These are phyloP conservation scores for Debaryomyces nepalensis DNA, from an alignment of 1,139 yeast species.

Conservation along the genomic window DNA sequence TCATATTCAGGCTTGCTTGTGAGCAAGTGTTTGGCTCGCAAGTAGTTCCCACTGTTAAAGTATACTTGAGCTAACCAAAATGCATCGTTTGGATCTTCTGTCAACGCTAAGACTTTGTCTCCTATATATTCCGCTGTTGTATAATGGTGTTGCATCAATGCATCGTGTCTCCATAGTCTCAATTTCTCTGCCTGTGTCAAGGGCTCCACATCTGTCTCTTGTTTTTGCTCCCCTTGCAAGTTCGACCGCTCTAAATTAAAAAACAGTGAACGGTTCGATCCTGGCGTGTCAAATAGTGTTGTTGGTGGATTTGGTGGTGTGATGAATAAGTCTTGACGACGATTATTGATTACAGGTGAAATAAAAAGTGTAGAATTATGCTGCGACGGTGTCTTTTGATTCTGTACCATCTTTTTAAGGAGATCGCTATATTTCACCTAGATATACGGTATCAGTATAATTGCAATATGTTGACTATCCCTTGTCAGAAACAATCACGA, in stretches of 20 bases:
- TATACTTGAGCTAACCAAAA: conserved; percentile 96
- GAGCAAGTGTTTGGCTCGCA: conserved; percentile 74
- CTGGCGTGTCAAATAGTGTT: conserved; percentile 49
- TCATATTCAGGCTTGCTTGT: conserved; percentile 46
- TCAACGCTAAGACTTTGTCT: conserved; percentile 79
- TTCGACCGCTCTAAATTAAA: conserved; percentile 36
- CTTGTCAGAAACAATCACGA: neutral
- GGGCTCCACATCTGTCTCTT: conserved; percentile 36
- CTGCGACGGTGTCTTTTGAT: conserved; percentile 47
- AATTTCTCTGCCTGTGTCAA: conserved; percentile 84
- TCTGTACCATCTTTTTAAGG: conserved; percentile 31
- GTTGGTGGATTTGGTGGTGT: conserved; percentile 59
- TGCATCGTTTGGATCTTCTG: conserved; percentile 89
- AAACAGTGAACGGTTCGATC: conserved; percentile 46
- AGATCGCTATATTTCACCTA: neutral
- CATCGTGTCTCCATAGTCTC: conserved; percentile 92
- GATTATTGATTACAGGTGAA: conserved; percentile 58
- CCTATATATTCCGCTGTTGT: conserved; percentile 91
- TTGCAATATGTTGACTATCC: neutral
- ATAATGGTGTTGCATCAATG: conserved; percentile 90
- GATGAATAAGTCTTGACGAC: conserved; percentile 52
- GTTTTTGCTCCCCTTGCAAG: conserved; percentile 18
- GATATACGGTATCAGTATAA: neutral
- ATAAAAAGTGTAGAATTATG: conserved; percentile 67
- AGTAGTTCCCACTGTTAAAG: conserved; percentile 72